Conservation (phyloP, 164 flowering plant genomes). For the Vitis vinifera region DNA sequence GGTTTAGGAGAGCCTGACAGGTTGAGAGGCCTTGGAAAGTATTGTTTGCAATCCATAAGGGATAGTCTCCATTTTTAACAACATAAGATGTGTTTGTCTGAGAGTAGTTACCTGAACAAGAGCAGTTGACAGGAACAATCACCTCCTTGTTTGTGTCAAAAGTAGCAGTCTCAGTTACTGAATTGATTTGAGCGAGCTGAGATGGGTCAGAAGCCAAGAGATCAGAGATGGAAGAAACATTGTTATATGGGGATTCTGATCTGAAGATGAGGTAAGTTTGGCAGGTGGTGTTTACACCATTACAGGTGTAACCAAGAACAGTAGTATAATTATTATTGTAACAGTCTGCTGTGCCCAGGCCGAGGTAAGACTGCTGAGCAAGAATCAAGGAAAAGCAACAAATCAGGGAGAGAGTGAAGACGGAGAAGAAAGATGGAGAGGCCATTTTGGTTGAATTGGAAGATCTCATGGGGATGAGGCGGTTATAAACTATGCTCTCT, state of each 20-base stretch:
- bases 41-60: conserved; percentile 16
- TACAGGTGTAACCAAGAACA: conserved; percentile 14
- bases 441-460: no score
- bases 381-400: no score
- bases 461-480: no score
- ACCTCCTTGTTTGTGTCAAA: background rate
- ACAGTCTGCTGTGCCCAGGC: no score
- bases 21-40: conserved; percentile 36
- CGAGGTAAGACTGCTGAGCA: no score
- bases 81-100: conserved; percentile 22
- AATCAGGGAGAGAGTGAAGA: no score
- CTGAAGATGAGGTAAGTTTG: conserved; percentile 10
- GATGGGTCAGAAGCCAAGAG: conserved; percentile 18
- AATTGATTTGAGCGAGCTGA: conserved; percentile 4
- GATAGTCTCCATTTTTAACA: conserved; percentile 4
- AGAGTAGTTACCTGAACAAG: conserved; percentile 15
- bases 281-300: conserved; percentile 6
- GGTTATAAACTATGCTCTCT: no score
- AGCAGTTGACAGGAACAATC: conserved; percentile 17
- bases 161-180: background rate
- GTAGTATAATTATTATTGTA: no score
- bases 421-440: no score
- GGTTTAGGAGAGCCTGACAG: conserved; percentile 23
- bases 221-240: conserved; percentile 3
- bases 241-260: conserved; percentile 7